Evolutionary conservation across 1,284 basidiomycete genomes (phyloP).

Genomic region (Ustilago cynodontis): DNA sequence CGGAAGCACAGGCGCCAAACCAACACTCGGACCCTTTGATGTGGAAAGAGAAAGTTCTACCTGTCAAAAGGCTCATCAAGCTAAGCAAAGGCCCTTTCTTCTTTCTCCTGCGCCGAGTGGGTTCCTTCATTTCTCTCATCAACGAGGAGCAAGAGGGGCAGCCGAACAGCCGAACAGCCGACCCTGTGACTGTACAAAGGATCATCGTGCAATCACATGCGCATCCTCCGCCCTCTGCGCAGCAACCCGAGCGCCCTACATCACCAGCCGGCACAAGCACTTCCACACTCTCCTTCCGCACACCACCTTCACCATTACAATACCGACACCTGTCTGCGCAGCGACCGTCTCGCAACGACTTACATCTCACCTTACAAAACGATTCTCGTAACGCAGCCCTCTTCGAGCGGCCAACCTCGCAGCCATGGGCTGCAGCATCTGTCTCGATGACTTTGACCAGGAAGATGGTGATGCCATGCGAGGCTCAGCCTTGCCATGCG

Average conservation of each 20-base stretch:
- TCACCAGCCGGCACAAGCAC: background rate
- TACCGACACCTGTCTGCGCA: background rate
- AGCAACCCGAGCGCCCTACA: background rate
- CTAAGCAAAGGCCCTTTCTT: background rate
- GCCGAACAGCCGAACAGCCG: background rate
- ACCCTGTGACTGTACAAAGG: background rate
- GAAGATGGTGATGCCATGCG: constrained; percentile 27
- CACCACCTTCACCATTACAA: background rate
- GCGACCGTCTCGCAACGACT: no score
- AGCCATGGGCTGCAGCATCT: constrained; percentile 51
- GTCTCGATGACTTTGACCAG: constrained; percentile 45
- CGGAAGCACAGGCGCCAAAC: constrained; percentile 12
- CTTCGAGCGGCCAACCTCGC: background rate
- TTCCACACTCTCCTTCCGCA: background rate
- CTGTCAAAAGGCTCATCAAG: constrained; percentile 35
- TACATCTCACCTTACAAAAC: background rate
- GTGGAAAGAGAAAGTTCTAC: background rate
- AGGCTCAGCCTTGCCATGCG: constrained; percentile 37
- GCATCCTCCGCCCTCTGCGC: background rate
- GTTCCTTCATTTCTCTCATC: constrained; percentile 1
- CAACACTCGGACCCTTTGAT: constrained; percentile 22
- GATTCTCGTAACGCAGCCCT: background rate
- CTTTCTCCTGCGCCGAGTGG: background rate
- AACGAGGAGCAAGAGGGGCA: background rate
- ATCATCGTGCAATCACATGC: background rate